phyloP scores from a whole-genome alignment of 1,284 basidiomycete genomes.

The Gomphus sp. region DNA sequence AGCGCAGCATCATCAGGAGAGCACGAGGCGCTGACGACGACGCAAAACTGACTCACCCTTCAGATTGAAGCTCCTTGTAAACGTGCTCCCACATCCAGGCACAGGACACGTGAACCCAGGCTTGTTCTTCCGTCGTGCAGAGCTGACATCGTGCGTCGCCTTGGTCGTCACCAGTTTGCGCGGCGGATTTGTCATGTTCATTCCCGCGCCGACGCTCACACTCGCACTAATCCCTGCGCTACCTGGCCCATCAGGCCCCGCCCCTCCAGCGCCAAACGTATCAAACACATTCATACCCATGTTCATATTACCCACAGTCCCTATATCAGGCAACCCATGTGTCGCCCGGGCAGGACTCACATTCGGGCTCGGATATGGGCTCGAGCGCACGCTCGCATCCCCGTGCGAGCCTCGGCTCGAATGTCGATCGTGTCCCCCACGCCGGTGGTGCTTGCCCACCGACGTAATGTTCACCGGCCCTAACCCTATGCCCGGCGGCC shows the following conservation, averaged over 20 bases:
- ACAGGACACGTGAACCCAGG: slow-evolving; percentile 69
- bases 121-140: slow-evolving; percentile 62
- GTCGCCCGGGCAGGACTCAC: slow-evolving; percentile 21
- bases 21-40: neutral
- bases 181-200: slow-evolving; percentile 12
- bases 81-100: slow-evolving; percentile 72
- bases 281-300: too few species aligned
- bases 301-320: too few species aligned
- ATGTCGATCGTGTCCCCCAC: slow-evolving; percentile 38
- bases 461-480: slow-evolving; percentile 13
- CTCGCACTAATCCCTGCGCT: slow-evolving; percentile 18
- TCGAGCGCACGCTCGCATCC: slow-evolving; percentile 26
- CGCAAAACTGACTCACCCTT: slow-evolving; percentile 38
- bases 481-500: slow-evolving; percentile 23
- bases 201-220: slow-evolving; percentile 12
- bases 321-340: too few species aligned
- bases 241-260: too few species aligned
- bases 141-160: slow-evolving; percentile 63
- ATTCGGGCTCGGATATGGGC: slow-evolving; percentile 50
- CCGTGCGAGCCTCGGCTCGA: slow-evolving; percentile 43
- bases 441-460: neutral
- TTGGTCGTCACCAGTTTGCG: slow-evolving; percentile 52
- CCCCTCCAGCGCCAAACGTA: too few species aligned
- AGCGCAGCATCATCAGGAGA: neutral
- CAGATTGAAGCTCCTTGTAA: slow-evolving; percentile 74